phyloP scores from a whole-genome alignment of 2,329 filamentous ascomycete genomes.

The Penicillium sp. region DNA sequence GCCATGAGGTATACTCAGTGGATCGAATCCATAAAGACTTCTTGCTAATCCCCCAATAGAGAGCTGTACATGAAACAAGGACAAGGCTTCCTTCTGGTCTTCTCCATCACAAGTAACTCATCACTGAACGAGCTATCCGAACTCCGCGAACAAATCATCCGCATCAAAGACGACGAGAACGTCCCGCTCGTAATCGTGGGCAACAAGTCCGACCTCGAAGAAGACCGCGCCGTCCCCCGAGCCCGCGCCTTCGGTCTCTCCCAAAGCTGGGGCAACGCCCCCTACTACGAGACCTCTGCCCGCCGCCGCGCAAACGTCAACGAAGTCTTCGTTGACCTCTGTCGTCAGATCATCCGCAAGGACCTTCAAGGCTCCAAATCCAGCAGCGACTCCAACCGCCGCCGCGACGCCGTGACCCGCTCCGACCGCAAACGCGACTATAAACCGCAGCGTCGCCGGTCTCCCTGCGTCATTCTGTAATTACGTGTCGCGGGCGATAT shows the following conservation, averaged over 20 bases:
- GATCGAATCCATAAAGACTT: slow-evolving; percentile 14
- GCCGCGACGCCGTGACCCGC: slow-evolving; percentile 32
- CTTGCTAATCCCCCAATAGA: slow-evolving; percentile 34
- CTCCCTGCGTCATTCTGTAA: slow-evolving; percentile 39
- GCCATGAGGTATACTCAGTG: slow-evolving; percentile 50
- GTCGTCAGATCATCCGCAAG: slow-evolving; percentile 72
- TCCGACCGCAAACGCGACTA: slow-evolving; percentile 34
- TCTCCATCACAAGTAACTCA: slow-evolving; percentile 79
- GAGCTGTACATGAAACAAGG: slow-evolving; percentile 91
- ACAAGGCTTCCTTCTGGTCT: slow-evolving; percentile 85
- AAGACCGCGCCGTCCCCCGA: slow-evolving; percentile 71
- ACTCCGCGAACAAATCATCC: slow-evolving; percentile 80
- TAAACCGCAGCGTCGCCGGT: slow-evolving; percentile 30
- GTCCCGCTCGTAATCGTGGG: slow-evolving; percentile 85
- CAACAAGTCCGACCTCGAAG: slow-evolving; percentile 86
- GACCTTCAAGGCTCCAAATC: slow-evolving; percentile 46
- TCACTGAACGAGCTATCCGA: slow-evolving; percentile 77
- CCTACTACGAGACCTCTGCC: slow-evolving; percentile 87
- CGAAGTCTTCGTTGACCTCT: slow-evolving; percentile 80
- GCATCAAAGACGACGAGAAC: slow-evolving; percentile 81
- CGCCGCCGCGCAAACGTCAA: slow-evolving; percentile 80
- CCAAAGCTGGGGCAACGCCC: slow-evolving; percentile 78
- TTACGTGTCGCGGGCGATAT: too few species aligned
- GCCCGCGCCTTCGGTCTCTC: slow-evolving; percentile 76
- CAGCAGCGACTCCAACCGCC: slow-evolving; percentile 26